Evolutionary conservation across 352 stramenopile species (phyloP), one percentile per base, ranked within the genome.

Genomic region (Pseudoperonospora humuli): DNA sequence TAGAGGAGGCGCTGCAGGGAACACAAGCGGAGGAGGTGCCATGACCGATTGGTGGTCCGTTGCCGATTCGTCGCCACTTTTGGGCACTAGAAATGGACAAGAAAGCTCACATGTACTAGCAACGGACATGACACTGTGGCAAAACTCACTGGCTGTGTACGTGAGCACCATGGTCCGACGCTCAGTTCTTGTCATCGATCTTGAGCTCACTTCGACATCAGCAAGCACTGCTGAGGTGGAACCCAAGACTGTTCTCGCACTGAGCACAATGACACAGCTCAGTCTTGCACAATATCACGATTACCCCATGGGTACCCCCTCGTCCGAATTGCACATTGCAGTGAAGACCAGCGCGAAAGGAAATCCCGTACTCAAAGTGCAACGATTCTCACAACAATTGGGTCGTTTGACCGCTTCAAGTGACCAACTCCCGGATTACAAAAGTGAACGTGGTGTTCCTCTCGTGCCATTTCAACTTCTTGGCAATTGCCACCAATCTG

Each of bases 261-360:
- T 67, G 17, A 58, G 57, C 57, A 58, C 64, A 31, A 50, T 23
- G 40, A 55, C 65, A 4, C 61, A 74, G 28, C 61, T 92, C 7
- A 71, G 48, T 5, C 44, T 89, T 1, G 67, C 78, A 10, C 73
- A 92, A 42, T 92, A 86, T 36, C 68, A 74, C 43, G 66, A 67
- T 41, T 86, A 84, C 38, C 63, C 70, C 10, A 34, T 27, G 15
- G 57, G 62, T 32, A 45, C 84, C 9, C 58, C 76, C 10, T 45
- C 57, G 2, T 57, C 59, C 3, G 28, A 86, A 19, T 15, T 82
- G 5, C 70, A 82, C 31, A 38, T 88, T n/a, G 40, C 62, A 0
- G 33, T 55, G 7, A 62, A 40, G 10, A 41, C 28, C 10, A 57
- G 44, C 34, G 40, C 37, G 21, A 54, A 70, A 14, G 29, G 51